Base-by-base conservation (phyloP, 2,329 filamentous ascomycete species). In the Stemphylium beticola region DNA sequence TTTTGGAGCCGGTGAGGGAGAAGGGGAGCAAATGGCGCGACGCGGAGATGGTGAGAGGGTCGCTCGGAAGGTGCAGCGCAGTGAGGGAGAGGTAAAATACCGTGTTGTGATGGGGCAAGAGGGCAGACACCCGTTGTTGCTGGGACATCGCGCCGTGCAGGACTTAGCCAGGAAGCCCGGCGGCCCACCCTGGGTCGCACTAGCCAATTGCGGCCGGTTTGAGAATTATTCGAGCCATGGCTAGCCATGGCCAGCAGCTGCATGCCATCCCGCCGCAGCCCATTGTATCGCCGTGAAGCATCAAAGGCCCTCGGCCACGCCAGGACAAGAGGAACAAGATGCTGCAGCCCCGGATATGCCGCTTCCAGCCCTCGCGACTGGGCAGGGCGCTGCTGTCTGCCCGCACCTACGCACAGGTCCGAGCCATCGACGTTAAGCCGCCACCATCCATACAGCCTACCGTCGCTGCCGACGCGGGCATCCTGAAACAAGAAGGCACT, bases 331-430 rank as follows among this genome's bases (percentile, higher is more conserved):
- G 22, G 22, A 24, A 24, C 52, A 71, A 44, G 43, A 91, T 91
- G 87, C 77, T 91, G 60, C 87, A 89, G 75, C 83, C 86, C 62
- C 83, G 87, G 76, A 77, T 89, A 77, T 82, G 84, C 69, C 79
- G 83, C 57, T 77, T 78, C 66, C 78, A 77, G 73, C 76, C 80
- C 74, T 77, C 76, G 71, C 74, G 79, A 63, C 74, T 79, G 60
- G 81, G 78, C 62, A 75, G 74, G 74, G 78, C 77, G 71, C 72
- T 84, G 60, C 74, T 78, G 58, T 65, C 72, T 49, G 68, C 69
- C 63, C 83, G 84, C 62, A 76, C 77, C 47, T 87, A 86, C 76
- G 81, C 84, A 52, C 82, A 81, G 11, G 72, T 71, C 32, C 66
- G 67, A 45, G 64, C 64, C 43, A 64, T 78, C 52, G 75, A 80